Conservation (phyloP, 2,329 filamentous ascomycete species). For the Claviceps spartinae region DNA sequence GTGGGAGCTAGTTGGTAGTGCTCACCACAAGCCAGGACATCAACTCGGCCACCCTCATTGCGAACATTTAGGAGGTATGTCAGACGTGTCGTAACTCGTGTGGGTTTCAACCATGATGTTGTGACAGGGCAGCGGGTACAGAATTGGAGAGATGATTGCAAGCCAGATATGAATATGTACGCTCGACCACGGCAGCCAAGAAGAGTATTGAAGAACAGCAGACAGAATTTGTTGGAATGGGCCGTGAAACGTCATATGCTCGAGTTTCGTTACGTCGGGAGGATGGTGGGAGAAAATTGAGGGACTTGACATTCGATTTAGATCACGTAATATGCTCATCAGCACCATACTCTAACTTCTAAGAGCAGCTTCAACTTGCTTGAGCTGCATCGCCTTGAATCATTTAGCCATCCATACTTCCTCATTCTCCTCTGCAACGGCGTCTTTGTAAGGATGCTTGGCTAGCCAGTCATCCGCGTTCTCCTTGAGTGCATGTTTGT, state of each 20-base stretch:
- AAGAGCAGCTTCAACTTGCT: neutral
- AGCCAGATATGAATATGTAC: too few relatives aligned
- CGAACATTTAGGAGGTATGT: too few relatives aligned
- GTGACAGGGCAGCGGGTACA: too few relatives aligned
- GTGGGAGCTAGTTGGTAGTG: too few relatives aligned
- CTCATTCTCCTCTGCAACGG: slow-evolving; percentile 6
- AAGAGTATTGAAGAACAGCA: too few relatives aligned
- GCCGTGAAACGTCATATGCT: neutral
- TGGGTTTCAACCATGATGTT: too few relatives aligned
- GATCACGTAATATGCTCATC: neutral
- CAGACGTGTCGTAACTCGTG: too few relatives aligned
- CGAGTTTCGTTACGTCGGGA: neutral
- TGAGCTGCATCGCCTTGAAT: neutral
- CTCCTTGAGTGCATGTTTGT: slow-evolving; percentile 3
- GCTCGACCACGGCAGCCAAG: too few relatives aligned
- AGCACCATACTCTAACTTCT: neutral
- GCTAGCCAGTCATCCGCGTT: slow-evolving; percentile 4
- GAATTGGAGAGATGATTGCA: too few relatives aligned
- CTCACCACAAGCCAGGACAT: too few relatives aligned
- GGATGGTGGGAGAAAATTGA: neutral
- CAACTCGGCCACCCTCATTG: too few relatives aligned
- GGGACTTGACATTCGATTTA: neutral
- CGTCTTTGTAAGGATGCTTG: slow-evolving; percentile 5
- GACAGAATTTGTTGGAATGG: neutral
- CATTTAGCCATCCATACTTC: neutral